phyloP scores from a whole-genome alignment of 495 filamentous ascomycete species.

The Staphylotrichum longicolle region DNA sequence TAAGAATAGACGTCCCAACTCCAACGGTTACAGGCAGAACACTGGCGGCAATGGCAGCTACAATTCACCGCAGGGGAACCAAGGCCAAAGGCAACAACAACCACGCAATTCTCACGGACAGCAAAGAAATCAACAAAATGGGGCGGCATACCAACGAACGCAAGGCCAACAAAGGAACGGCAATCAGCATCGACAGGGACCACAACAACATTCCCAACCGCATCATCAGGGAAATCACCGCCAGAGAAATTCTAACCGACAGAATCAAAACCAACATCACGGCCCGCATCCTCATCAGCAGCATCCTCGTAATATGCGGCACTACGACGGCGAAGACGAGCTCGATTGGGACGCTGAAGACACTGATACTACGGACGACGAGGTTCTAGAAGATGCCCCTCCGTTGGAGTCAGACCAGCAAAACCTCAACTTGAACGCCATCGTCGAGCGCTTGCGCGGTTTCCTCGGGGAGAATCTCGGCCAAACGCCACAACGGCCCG shows the following conservation, averaged over 20 bases:
- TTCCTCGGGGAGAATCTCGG: background rate
- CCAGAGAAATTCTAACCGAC: background rate
- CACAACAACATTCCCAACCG: background rate
- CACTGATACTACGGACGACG: background rate
- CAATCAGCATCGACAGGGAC: too few species aligned
- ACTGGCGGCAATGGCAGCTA: too few species aligned
- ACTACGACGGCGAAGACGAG: background rate
- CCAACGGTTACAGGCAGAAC: too few species aligned
- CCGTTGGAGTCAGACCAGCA: background rate
- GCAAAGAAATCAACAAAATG: too few species aligned
- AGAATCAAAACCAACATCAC: background rate
- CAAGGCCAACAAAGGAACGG: too few species aligned
- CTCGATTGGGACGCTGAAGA: background rate
- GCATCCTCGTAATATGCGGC: background rate
- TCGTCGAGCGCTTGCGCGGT: too few species aligned
- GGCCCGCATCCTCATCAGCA: background rate
- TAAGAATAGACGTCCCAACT: too few species aligned
- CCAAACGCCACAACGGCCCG: background rate
- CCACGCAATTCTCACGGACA: too few species aligned
- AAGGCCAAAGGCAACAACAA: too few species aligned
- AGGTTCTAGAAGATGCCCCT: background rate
- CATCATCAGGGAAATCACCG: background rate
- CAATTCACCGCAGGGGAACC: too few species aligned
- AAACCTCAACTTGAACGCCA: background rate
- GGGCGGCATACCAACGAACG: too few species aligned